Percentiles rank a stretch among this genome's conserved stretches.
Conservation (phyloP, 768 basidiomycete species). For the Ephemerocybe angulata region DNA sequence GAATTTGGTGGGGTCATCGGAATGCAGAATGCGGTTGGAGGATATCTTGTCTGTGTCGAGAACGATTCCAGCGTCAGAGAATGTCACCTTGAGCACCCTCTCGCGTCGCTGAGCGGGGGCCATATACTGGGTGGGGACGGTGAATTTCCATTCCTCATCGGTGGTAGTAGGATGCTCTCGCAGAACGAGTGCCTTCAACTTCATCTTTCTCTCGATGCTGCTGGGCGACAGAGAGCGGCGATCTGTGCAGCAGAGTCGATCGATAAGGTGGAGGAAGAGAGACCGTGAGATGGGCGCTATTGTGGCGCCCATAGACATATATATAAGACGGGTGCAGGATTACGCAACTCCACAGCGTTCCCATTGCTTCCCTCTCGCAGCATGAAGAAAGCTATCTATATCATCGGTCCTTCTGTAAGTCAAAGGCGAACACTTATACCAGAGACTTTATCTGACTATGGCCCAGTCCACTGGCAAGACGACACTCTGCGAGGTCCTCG, state of each 20-base stretch:
- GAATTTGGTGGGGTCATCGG: constrained; percentile 56
- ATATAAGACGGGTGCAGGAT: background rate
- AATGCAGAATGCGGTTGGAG: constrained; percentile 56
- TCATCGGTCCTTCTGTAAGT: constrained; percentile 53
- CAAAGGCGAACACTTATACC: background rate
- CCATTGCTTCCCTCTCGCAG: background rate
- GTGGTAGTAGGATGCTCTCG: constrained; percentile 40
- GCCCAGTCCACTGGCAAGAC: constrained; percentile 64
- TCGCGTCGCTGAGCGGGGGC: background rate
- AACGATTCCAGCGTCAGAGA: constrained; percentile 1
- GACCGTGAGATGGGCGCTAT: constrained; percentile 8
- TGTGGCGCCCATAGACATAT: background rate
- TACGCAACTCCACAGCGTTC: constrained; percentile 4
- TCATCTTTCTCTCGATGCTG: constrained; percentile 7
- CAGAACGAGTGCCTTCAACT: constrained; percentile 20
- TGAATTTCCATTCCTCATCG: constrained; percentile 54
- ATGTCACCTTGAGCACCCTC: constrained; percentile 6
- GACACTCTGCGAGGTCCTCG: constrained; percentile 55
- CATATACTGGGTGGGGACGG: constrained; percentile 29
- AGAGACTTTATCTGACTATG: background rate
- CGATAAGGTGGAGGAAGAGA: constrained; percentile 8
- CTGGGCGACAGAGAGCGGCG: background rate
- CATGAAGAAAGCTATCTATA: constrained; percentile 32
- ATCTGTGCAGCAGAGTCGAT: constrained; percentile 9
- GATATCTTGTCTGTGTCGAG: constrained; percentile 29